These are phyloP conservation scores for Flaveria brownii DNA, from an alignment of 129 eudicot species.

Conservation along the genomic window DNA sequence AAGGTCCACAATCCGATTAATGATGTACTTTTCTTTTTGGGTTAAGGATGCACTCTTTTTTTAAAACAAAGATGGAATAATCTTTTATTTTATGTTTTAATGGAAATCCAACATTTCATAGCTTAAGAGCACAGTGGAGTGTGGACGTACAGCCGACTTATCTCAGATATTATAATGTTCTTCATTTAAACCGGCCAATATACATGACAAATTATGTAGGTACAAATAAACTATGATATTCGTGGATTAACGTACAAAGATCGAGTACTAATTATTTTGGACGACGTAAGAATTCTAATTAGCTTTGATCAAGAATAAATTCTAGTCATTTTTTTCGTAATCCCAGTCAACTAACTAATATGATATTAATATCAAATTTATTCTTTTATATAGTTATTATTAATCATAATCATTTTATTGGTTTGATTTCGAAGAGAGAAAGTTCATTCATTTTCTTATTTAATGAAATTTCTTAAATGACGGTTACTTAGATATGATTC, in stretches of 20 bases:
- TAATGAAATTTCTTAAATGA: too few relatives aligned
- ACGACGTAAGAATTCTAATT: background rate
- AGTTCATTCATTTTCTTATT: too few relatives aligned
- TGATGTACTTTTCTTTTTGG: background rate
- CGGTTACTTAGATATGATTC: background rate
- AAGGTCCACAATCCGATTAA: background rate
- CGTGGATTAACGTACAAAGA: too few relatives aligned
- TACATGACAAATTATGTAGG: background rate
- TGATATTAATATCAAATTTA: background rate
- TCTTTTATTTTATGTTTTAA: background rate
- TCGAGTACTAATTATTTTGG: background rate
- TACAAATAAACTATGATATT: background rate
- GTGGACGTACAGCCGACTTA: background rate
- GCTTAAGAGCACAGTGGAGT: background rate
- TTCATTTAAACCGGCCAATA: too few relatives aligned
- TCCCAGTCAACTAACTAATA: background rate
- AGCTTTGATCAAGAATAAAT: background rate
- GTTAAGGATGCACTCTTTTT: background rate
- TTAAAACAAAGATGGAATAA: background rate
- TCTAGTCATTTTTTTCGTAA: background rate
- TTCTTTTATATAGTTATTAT: too few relatives aligned
- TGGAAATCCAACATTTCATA: constrained; percentile 3
- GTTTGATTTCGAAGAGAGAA: too few relatives aligned
- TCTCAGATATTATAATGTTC: too few relatives aligned
- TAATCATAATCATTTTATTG: too few relatives aligned